Conservation (phyloP, 257 asterid species). For the Scutellaria minor region DNA sequence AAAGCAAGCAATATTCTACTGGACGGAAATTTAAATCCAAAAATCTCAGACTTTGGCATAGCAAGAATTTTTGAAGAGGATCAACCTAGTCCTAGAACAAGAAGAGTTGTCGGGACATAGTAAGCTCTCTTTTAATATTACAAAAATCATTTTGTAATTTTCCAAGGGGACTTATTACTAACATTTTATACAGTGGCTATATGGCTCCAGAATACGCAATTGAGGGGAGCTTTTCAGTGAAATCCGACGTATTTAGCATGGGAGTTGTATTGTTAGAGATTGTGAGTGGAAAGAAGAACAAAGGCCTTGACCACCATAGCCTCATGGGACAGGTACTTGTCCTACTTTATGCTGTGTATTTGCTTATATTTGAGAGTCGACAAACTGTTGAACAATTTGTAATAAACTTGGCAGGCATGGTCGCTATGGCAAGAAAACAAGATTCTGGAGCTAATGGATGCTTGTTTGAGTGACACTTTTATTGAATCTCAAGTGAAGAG, state of each 20-base stretch:
- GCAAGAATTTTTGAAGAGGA: slow-evolving; percentile 46
- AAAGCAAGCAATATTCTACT: slow-evolving; percentile 53
- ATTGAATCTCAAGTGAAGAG: slow-evolving; percentile 48
- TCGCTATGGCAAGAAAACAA: slow-evolving; percentile 41
- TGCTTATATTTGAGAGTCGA: neutral
- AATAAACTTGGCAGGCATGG: slow-evolving; percentile 45
- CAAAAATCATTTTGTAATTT: neutral
- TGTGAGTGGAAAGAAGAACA: slow-evolving; percentile 47
- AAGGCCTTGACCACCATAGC: slow-evolving; percentile 37
- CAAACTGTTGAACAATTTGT: neutral
- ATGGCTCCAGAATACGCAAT: slow-evolving; percentile 55
- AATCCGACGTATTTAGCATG: slow-evolving; percentile 51
- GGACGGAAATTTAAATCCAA: slow-evolving; percentile 41
- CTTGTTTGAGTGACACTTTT: slow-evolving; percentile 21
- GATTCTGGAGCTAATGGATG: slow-evolving; percentile 43
- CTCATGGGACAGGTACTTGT: slow-evolving; percentile 51
- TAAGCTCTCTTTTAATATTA: slow-evolving; percentile 25
- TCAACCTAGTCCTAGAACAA: slow-evolving; percentile 36
- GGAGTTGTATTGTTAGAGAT: slow-evolving; percentile 55
- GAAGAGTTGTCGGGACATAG: slow-evolving; percentile 52
- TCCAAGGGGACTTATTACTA: neutral
- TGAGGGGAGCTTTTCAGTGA: slow-evolving; percentile 47
- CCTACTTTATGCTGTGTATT: neutral
- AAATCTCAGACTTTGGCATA: slow-evolving; percentile 55
- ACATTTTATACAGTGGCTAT: slow-evolving; percentile 46